Evolutionary conservation across 2,329 filamentous ascomycete genomes (phyloP).

Genomic region (Dothistroma septosporum): DNA sequence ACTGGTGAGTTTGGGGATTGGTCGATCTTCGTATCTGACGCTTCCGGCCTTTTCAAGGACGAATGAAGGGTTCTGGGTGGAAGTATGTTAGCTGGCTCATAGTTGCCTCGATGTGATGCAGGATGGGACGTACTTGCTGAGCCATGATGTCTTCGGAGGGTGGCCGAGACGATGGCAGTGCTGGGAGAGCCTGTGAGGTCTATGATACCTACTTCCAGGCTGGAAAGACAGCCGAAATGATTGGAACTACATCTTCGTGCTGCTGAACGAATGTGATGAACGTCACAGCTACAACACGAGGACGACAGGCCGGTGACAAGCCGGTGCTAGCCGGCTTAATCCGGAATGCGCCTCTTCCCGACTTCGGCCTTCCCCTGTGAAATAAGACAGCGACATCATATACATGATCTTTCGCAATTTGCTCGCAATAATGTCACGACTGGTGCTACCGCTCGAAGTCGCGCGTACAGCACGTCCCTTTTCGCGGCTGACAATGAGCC

Average conservation of each 20-base stretch:
- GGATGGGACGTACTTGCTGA: conserved; percentile 8
- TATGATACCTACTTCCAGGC: conserved; percentile 1
- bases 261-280: neutral
- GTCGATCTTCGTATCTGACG: conserved; percentile 71
- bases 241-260: neutral
- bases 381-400: too few relatives aligned
- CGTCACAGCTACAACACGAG: too few relatives aligned
- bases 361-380: too few relatives aligned
- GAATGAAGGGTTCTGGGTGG: conserved; percentile 71
- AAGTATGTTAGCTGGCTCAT: neutral
- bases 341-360: too few relatives aligned
- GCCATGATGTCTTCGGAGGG: conserved; percentile 1
- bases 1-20: conserved; percentile 62
- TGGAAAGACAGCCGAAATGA: neutral
- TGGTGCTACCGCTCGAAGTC: too few relatives aligned
- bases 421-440: too few relatives aligned
- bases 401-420: too few relatives aligned
- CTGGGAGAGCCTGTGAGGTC: neutral
- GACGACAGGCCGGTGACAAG: too few relatives aligned
- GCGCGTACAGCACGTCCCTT: too few relatives aligned
- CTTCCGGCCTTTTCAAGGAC: conserved; percentile 71
- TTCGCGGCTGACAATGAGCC: too few relatives aligned
- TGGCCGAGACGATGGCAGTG: too few relatives aligned
- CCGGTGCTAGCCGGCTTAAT: too few relatives aligned
- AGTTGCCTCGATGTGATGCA: conserved; percentile 6